Evolutionary conservation across 352 stramenopile genomes (phyloP), one percentile per base, ranked within the genome.

Genomic region (Nothophytophthora sp.): DNA sequence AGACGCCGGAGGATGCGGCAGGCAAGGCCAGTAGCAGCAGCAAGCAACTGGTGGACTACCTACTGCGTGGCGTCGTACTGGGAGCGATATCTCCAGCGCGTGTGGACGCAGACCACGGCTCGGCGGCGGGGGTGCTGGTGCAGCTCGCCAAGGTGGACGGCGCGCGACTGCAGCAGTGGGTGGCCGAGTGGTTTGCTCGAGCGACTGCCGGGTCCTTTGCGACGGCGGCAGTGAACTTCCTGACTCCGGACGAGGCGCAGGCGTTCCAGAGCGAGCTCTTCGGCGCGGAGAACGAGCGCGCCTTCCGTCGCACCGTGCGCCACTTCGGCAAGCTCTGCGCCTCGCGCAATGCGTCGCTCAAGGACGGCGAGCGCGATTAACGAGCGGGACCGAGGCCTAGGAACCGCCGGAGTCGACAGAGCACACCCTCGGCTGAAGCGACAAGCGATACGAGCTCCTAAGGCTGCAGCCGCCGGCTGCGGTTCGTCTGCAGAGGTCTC

Each of bases 291-390:
- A 78, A 77, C 29, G 86, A 96, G 55, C 70, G 81, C 29, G 63
- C 78, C 32, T 96, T 94, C 45, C 76, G 86, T 34, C 81, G 84
- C 22, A 67, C 66, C 1, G 60, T 94, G 18, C 81, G 84, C 19
- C 83, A 94, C 52, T 95, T 95, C 39, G 79, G 76, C 29, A 89
- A 89, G 47, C 63, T 88, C n/a, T 95, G 85, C 38, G 74, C 68
- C 51, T 90, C 81, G 46, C 71, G 82, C 27, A 90, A 87, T n/a
- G 73, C 81, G 15, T 73, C 67, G 42, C 65, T 73, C 22, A 76
- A 65, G 46, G 46, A 60, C 40, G 37, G 46, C 27, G 60, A 72
- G 16, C 47, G 57, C 20, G 44, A 62, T 20, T 73, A 70, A 33
- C 20, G 53, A 25, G 4, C 27, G 29, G 39, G 25, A 20, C 6